These are phyloP conservation scores for Elsinoe batatas DNA, from an alignment of 2,329 filamentous ascomycete species.

Conservation along the genomic window DNA sequence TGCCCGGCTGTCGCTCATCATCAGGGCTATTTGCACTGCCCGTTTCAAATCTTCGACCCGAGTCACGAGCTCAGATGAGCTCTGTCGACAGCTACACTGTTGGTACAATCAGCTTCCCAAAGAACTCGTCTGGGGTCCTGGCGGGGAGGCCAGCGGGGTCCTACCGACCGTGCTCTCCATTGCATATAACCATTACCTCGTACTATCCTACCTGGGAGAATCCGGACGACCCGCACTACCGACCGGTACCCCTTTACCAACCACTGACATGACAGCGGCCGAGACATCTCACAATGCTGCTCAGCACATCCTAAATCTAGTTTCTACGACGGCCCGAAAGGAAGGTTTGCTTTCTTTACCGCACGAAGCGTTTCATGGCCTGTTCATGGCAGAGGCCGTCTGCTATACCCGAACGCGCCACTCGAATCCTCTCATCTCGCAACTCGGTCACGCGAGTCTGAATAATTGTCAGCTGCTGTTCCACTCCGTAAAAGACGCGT, in stretches of 20 bases:
- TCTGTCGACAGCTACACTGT: neutral
- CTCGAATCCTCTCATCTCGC: constrained; percentile 2
- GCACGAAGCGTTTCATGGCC: constrained; percentile 13
- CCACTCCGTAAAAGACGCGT: constrained; percentile 11
- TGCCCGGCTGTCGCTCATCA: constrained; percentile 17
- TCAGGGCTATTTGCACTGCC: constrained; percentile 10
- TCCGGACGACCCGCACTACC: neutral
- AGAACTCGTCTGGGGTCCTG: neutral
- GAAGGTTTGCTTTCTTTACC: constrained; percentile 1
- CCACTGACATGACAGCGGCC: neutral
- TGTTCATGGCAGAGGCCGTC: constrained; percentile 14
- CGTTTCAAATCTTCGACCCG: constrained; percentile 6
- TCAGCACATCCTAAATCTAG: constrained; percentile 11
- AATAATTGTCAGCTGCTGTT: constrained; percentile 15
- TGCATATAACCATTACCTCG: constrained; percentile 14
- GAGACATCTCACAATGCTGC: constrained; percentile 5
- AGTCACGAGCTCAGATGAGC: neutral
- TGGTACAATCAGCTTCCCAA: neutral
- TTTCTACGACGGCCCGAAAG: constrained; percentile 10
- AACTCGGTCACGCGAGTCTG: constrained; percentile 11
- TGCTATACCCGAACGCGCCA: constrained; percentile 12
- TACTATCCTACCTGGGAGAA: constrained; percentile 13
- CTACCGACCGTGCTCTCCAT: constrained; percentile 9
- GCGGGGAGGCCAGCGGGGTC: neutral
- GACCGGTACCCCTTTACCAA: neutral